Base-by-base conservation (phyloP, 2,329 filamentous ascomycete genomes). In the Cercospora sojina region DNA sequence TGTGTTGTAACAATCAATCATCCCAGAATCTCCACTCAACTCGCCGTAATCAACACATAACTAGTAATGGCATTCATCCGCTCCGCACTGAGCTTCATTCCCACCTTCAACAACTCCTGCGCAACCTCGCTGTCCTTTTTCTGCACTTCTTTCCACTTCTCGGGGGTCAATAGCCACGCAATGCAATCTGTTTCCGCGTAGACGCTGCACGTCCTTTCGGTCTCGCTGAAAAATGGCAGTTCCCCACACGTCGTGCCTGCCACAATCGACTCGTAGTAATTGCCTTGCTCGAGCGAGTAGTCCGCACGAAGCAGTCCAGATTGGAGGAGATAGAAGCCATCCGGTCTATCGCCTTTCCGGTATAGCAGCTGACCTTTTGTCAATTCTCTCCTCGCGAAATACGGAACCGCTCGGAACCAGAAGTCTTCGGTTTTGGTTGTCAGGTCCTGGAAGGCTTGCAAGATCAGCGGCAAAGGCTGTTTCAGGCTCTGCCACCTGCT, bases 191-290 rank as follows among this genome's bases (percentile, higher is more conserved):
- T 69, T 77, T 98, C 93, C 1, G 92, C 92, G 51, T 89, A 84
- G 10, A 96, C 93, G 0, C 91, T 97, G 1, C 93, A 93, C 3
- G 93, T 98, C 18, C 95, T 86, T 61, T 87, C 84, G 1, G 94
- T 98, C 74, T 96, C 91, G 2, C 90, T 92, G 80, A 99, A 99
- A 81, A 99, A 99, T 0, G 95, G 95, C 62, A 99, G 80, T 80
- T 99, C 95, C 38, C 95, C 95, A 73, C 94, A 98, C 0, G 95
- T 97, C 1, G 95, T 95, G 16, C 95, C 95, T 0, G 93, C 91
- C 1, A 97, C 90, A 63, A 98, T 97, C 74, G 92, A 91, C 79
- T 99, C 95, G 68, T 91, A 92, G 72, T 96, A 91, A 72, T 86
- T 87, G 0, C 95, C 95, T 76, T 98, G 95, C 1, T 95, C 93